Percentiles rank a stretch among this genome's conserved stretches.
phyloP scores from a whole-genome alignment of 257 asterid species.

The Solanum appendiculatum region DNA sequence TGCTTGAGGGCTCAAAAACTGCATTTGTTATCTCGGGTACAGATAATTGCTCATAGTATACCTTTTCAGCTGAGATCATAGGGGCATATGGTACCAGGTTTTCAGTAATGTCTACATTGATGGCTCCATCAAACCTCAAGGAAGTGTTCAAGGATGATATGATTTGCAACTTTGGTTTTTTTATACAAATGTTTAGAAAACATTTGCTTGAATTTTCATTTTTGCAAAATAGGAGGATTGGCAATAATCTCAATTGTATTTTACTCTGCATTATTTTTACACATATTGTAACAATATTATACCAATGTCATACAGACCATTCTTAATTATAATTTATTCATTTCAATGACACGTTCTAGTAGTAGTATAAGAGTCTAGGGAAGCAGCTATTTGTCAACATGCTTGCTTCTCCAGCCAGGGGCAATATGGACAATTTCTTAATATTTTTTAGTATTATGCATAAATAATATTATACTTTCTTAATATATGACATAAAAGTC shows the following conservation, averaged over 20 bases:
- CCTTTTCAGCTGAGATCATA: not conserved
- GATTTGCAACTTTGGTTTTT: not conserved
- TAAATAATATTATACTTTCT: too few relatives aligned
- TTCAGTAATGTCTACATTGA: not conserved
- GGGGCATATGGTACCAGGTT: not conserved
- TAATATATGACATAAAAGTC: too few relatives aligned
- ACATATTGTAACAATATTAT: not conserved
- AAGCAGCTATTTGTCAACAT: too few relatives aligned
- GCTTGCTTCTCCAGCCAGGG: too few relatives aligned
- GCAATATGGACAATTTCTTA: too few relatives aligned
- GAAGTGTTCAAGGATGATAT: not conserved
- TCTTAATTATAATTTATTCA: too few relatives aligned
- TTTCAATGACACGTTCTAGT: not conserved
- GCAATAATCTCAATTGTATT: not conserved
- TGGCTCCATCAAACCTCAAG: not conserved
- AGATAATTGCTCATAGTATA: not conserved
- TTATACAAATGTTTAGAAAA: not conserved
- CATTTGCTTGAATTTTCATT: not conserved
- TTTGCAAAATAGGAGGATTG: not conserved
- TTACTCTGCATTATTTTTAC: not conserved
- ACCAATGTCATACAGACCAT: not conserved
- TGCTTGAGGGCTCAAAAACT: not conserved
- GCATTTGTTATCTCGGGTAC: not conserved
- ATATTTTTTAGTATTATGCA: too few relatives aligned
- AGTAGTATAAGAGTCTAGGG: too few relatives aligned